Percentiles rank a stretch among this genome's conserved stretches.
phyloP scores from a whole-genome alignment of 2,329 filamentous ascomycete species.

The Elsinoe batatas region DNA sequence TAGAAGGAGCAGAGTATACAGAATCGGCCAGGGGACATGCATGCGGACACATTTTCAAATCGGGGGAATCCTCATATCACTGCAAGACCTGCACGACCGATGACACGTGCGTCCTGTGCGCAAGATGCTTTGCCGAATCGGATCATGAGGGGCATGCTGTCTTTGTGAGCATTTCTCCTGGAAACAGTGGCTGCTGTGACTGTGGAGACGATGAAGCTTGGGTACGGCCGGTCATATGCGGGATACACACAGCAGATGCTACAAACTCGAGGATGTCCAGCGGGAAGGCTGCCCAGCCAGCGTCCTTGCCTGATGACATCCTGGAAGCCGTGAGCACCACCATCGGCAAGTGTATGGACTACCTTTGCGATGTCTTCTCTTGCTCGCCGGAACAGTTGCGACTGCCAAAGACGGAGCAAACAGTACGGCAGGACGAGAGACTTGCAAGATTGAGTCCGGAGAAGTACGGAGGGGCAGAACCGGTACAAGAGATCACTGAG shows the following conservation, averaged over 20 bases:
- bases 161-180: conserved; percentile 74
- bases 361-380: conserved; percentile 94
- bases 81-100: conserved; percentile 92
- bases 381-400: conserved; percentile 94
- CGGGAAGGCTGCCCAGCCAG: conserved; percentile 43
- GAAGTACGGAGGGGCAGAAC: conserved; percentile 53
- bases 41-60: conserved; percentile 95
- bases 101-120: conserved; percentile 91
- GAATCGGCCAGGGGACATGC: conserved; percentile 83
- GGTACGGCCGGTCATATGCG: conserved; percentile 78
- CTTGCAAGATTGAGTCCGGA: conserved; percentile 65
- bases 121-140: conserved; percentile 86
- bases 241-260: conserved; percentile 66
- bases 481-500: conserved; percentile 55
- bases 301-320: conserved; percentile 61
- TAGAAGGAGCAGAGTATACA: conserved; percentile 90
- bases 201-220: conserved; percentile 95
- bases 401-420: conserved; percentile 70
- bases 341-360: conserved; percentile 76
- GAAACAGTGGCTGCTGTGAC: conserved; percentile 93
- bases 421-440: conserved; percentile 71
- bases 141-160: conserved; percentile 92
- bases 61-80: conserved; percentile 84
- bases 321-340: conserved; percentile 73
- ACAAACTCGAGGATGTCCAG: conserved; percentile 30